These are phyloP conservation scores for Wickerhamomyces tratensis DNA, from an alignment of 805 yeast genomes.

Conservation along the genomic window DNA sequence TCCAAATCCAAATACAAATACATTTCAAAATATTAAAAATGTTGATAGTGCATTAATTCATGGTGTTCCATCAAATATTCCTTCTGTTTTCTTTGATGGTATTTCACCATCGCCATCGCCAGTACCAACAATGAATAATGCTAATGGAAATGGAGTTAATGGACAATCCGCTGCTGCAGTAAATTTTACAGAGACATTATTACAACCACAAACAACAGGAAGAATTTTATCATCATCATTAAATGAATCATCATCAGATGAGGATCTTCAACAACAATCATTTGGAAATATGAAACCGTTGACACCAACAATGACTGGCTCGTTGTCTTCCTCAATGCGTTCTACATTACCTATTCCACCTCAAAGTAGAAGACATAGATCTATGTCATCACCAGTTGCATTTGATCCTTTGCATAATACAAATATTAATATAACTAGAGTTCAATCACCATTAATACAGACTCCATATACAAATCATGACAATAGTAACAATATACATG, in stretches of 20 bases:
- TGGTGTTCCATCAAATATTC: constrained; percentile 56
- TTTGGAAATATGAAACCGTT: constrained; percentile 13
- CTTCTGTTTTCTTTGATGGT: constrained; percentile 24
- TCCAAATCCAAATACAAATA: constrained; percentile 65
- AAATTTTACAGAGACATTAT: constrained; percentile 23
- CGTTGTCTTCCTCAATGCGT: constrained; percentile 25
- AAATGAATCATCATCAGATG: constrained; percentile 6
- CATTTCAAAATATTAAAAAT: constrained; percentile 61
- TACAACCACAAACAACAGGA: constrained; percentile 4
- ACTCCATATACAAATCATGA: constrained; percentile 23
- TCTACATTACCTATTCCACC: constrained; percentile 8
- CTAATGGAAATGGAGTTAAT: too few species aligned
- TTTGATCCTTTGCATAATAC: constrained; percentile 13
- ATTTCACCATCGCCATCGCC: constrained; percentile 8
- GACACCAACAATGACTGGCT: constrained; percentile 30
- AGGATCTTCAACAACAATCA: constrained; percentile 4
- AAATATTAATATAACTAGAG: constrained; percentile 14
- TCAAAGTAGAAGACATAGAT: constrained; percentile 8
- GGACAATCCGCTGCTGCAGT: constrained; percentile 4
- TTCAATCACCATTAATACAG: constrained; percentile 24
- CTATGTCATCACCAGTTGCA: constrained; percentile 15
- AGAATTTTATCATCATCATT: constrained; percentile 11
- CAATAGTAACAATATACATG: constrained; percentile 24
- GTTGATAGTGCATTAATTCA: constrained; percentile 70
- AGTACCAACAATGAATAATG: constrained; percentile 19